Percentiles rank a stretch among this genome's conserved stretches.
Conservation (phyloP, 139 green algal genomes). For the Volvox africanus region DNA sequence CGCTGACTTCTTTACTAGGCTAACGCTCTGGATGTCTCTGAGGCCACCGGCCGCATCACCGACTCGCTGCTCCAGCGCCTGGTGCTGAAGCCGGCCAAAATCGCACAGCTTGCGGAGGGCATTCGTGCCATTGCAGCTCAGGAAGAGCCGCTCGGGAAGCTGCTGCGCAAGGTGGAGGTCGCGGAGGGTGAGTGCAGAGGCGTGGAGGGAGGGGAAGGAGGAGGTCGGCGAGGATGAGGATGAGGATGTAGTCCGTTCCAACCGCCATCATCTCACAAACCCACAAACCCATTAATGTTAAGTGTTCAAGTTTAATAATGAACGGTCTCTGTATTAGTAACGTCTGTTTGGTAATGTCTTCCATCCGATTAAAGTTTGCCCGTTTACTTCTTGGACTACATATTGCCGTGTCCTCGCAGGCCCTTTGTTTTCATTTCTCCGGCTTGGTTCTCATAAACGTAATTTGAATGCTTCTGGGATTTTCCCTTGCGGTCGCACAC, state of each 20-base stretch:
- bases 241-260: no score
- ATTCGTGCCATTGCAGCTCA: conserved; percentile 88
- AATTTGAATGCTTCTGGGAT: no score
- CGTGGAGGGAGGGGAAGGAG: neutral
- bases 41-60: conserved; percentile 65
- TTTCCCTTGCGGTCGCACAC: neutral
- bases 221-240: neutral
- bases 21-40: conserved; percentile 87
- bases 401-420: no score
- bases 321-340: no score
- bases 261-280: no score
- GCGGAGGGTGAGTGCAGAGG: conserved; percentile 77
- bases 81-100: conserved; percentile 93
- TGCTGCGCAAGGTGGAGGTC: conserved; percentile 83
- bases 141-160: conserved; percentile 85
- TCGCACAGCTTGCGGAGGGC: conserved; percentile 90
- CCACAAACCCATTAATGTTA: no score
- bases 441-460: no score
- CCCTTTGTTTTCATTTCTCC: neutral
- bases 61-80: conserved; percentile 94
- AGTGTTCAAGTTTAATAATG: no score
- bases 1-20: conserved; percentile 42
- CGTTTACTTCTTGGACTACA: no score
- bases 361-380: no score
- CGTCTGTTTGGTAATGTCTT: no score